Conservation (phyloP, 2,329 filamentous ascomycete genomes). For the Aspergillus sergii region DNA sequence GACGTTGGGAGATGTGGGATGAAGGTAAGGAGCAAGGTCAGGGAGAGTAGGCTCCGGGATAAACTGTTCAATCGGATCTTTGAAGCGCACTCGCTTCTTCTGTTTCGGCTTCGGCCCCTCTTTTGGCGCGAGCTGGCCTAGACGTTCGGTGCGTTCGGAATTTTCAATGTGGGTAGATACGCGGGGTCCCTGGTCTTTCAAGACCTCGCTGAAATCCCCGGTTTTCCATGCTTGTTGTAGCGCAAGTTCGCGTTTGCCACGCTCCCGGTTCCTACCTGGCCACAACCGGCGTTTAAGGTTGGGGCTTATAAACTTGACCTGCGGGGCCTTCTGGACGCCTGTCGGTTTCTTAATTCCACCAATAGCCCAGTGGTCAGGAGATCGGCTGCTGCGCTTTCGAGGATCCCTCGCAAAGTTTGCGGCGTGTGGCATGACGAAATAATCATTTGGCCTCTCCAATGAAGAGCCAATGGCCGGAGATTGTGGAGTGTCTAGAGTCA, state of each 20-base stretch:
- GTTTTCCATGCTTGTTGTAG: slow-evolving; percentile 1
- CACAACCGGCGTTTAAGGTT: slow-evolving; percentile 12
- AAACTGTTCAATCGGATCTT: slow-evolving; percentile 12
- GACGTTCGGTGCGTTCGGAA: not conserved
- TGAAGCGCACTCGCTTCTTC: slow-evolving; percentile 16
- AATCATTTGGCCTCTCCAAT: not conserved
- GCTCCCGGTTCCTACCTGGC: slow-evolving; percentile 2
- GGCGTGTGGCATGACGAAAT: not conserved
- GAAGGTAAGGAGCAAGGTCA: slow-evolving; percentile 18
- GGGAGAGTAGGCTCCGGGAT: not conserved
- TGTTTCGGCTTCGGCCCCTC: not conserved
- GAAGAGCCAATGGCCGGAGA: not conserved
- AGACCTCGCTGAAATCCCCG: not conserved
- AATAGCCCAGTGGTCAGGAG: not conserved
- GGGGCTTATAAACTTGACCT: slow-evolving; percentile 8
- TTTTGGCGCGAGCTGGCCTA: not conserved
- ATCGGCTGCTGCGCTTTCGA: not conserved
- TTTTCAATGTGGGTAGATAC: not conserved
- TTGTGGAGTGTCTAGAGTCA: slow-evolving; percentile 16
- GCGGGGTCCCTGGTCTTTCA: not conserved
- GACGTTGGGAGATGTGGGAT: not conserved
- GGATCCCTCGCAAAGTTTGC: no score
- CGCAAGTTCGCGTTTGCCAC: not conserved
- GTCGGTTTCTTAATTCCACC: not conserved
- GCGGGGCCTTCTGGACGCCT: not conserved